phyloP scores from a whole-genome alignment of 345 rosid species.

The Aquilaria malaccensis region DNA sequence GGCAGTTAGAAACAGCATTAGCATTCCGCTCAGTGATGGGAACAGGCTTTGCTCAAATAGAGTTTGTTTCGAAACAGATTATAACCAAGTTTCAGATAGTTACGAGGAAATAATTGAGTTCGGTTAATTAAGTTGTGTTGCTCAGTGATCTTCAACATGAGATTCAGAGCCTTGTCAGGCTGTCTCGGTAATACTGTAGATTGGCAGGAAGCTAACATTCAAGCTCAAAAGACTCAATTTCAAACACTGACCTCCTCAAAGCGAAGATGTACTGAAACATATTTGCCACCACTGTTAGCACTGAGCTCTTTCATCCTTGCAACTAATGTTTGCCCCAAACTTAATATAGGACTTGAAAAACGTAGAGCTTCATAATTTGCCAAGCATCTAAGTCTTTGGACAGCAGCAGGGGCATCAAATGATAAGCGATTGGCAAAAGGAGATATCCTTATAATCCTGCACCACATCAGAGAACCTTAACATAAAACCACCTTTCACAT shows the following conservation, averaged over 20 bases:
- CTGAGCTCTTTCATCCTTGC: slow-evolving; percentile 93
- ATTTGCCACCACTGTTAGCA: slow-evolving; percentile 66
- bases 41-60: no score
- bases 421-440: slow-evolving; percentile 99
- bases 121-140: no score
- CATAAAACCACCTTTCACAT: slow-evolving; percentile 10
- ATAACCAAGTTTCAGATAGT: no score
- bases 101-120: no score
- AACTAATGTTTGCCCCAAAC: slow-evolving; percentile 77
- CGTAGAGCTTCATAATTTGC: slow-evolving; percentile 87
- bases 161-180: no score
- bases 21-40: no score
- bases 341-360: slow-evolving; percentile 69
- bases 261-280: slow-evolving; percentile 94
- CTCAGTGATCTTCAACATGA: no score
- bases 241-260: slow-evolving; percentile 86
- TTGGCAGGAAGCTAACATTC: no score
- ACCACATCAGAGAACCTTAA: slow-evolving; percentile 16
- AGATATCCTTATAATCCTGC: slow-evolving; percentile 93
- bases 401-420: slow-evolving; percentile 87
- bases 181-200: no score
- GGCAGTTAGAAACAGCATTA: no score
- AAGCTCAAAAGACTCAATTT: not conserved
- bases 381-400: slow-evolving; percentile 89
- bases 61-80: no score